Conservation (phyloP, 805 yeast genomes). For the Schizosaccharomyces octosporus region DNA sequence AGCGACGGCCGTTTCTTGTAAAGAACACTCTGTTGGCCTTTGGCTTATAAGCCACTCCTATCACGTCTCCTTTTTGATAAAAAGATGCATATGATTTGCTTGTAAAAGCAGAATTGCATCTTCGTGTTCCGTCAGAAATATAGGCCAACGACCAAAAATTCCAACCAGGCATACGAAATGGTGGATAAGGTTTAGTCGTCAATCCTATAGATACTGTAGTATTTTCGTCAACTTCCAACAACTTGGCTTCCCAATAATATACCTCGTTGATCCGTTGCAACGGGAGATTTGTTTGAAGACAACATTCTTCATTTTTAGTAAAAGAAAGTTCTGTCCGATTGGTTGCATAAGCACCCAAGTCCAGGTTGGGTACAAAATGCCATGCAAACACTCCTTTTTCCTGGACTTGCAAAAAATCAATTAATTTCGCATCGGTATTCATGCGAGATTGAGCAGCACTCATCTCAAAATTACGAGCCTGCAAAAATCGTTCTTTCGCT, state of each 20-base stretch:
- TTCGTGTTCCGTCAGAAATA: conserved; percentile 59
- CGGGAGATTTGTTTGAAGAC: conserved; percentile 63
- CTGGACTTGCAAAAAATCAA: conserved; percentile 44
- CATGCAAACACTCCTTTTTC: conserved; percentile 78
- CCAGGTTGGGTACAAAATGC: conserved; percentile 36
- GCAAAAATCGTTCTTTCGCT: not conserved
- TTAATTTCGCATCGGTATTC: conserved; percentile 22
- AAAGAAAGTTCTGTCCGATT: conserved; percentile 33
- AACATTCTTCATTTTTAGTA: conserved; percentile 28
- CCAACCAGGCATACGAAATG: conserved; percentile 79
- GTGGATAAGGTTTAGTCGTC: conserved; percentile 73
- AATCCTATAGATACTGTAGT: conserved; percentile 46
- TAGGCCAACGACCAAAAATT: conserved; percentile 68
- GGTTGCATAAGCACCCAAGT: conserved; percentile 35
- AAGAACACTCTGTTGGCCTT: conserved; percentile 70
- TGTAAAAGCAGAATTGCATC: conserved; percentile 54
- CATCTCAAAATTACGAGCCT: not conserved
- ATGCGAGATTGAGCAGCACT: conserved; percentile 5
- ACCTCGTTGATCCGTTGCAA: conserved; percentile 63
- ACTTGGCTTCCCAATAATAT: conserved; percentile 69
- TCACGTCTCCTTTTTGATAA: conserved; percentile 61
- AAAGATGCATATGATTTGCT: conserved; percentile 32
- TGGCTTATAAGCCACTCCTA: conserved; percentile 74
- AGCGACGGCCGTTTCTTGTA: conserved; percentile 79
- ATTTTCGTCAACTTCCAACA: conserved; percentile 37